Evolutionary conservation across 345 rosid genomes (phyloP), one percentile per base, ranked within the genome.

Genomic region (Raphanus sativus): DNA sequence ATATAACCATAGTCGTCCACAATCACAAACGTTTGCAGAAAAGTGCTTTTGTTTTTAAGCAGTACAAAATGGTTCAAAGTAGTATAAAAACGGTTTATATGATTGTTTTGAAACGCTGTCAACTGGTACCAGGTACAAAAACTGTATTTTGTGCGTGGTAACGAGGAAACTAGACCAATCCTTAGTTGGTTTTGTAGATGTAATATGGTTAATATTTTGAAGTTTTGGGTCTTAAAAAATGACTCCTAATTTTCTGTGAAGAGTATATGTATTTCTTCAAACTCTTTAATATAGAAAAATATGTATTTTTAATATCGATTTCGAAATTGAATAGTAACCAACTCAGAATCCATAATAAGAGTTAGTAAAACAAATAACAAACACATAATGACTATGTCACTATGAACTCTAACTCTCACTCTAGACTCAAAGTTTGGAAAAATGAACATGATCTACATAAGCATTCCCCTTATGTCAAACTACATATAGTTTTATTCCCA

Each of bases 401-500:
- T 21, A 30, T 42, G 4, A 38, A 45, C 48, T 40, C 45, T 59
- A 75, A 32, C 36, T 65, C 52, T 59, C 68, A 67, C 28, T 9
- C 36, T 60, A 30, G 3, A 67, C 50, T 60, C 29, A 28, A 10
- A 7, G 42, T 25, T 8, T 38, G 28, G 17, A 17, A 64, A 65
- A 56, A 58, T 25, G 16, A 30, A 10, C 24, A 36, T 63, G 21
- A 48, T 9, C 42, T 25, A 52, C 64, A 38, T 17, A 28, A 26
- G 15, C 73, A 29, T 55, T 29, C 5, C 25, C 2, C 29, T 69
- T 69, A 63, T 16, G 50, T 40, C 50, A 70, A 55, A 65, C 72
- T 45, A 78, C 55, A 71, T 71, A 71, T 28, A 59, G 9, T 72
- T 59, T 72, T 78, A 78, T 72, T 78, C 16, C 2, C n/a, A 65